Base-by-base conservation (phyloP, 2,329 filamentous ascomycete species). In the Fusarium pseudograminearum region DNA sequence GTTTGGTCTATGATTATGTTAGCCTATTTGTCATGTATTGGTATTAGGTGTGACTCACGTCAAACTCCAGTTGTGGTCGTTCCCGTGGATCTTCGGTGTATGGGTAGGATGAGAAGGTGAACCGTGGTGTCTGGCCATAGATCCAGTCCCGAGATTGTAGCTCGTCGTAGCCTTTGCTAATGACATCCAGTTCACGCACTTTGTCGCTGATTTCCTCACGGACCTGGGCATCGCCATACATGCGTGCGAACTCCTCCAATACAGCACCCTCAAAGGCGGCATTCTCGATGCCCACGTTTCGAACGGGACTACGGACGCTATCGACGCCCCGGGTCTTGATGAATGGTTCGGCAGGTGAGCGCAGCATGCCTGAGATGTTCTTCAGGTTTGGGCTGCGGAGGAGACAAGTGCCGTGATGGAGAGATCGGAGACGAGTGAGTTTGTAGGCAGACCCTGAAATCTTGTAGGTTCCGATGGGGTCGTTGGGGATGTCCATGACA, bases 391-490 rank as follows among this genome's bases (percentile, higher is more conserved):
- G 91, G 56, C 93, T 94, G 34, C 86, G 84, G 4, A 98, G 83
- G 44, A 99, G 84, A 74, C 94, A 96, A 0, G 96, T 99, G 10
- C 94, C 96, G 79, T 99, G 96, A 79, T 99, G 96, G 61, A 99
- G 84, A 10, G 94, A 91, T 45, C 95, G 87, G 50, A 88, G 83
- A 26, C 92, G 86, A 0, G 93, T 98, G 56, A 99, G 84, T 80
- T 98, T 98, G 82, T 97, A 99, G 14, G 96, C 96, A 1, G 94
- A 98, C 2, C 96, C 96, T 0, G 94, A 97, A 14, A 98, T 87
- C 79, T 99, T 99, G 76, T 90, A 88, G 3, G 86, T 84, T 41
- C 67, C 51, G 18, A 61, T 40, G 16, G 65, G 59, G 22, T 68
- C 62, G 15, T 60, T 60, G 2, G 68, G 44, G 2, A 79, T 72